phyloP scores from a whole-genome alignment of 2,329 filamentous ascomycete species.

The Fusarium begoniae region DNA sequence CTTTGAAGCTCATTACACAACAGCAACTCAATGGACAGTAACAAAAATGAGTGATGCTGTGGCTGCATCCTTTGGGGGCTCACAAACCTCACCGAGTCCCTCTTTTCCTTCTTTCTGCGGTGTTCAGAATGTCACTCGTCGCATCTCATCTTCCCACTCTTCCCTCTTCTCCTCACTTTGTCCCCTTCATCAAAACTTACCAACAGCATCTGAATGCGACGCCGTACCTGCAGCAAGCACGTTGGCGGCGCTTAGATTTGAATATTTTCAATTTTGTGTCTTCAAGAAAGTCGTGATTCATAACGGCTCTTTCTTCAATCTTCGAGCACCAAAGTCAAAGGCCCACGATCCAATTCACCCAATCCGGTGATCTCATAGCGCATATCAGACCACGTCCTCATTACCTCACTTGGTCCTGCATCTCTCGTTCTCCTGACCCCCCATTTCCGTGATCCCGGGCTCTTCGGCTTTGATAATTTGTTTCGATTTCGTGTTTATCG shows the following conservation, averaged over 20 bases:
- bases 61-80: constrained; percentile 25
- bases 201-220: constrained; percentile 12
- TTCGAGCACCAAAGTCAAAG: background rate
- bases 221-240: constrained; percentile 37
- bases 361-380: constrained; percentile 37
- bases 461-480: constrained; percentile 22
- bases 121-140: constrained; percentile 25
- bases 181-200: constrained; percentile 22
- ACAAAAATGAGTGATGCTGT: constrained; percentile 28
- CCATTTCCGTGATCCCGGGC: constrained; percentile 7
- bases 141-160: constrained; percentile 10
- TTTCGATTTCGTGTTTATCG: constrained; percentile 26
- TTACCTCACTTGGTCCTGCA: constrained; percentile 23
- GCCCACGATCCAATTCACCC: background rate
- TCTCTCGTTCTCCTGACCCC: constrained; percentile 7
- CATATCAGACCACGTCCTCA: constrained; percentile 41
- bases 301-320: background rate
- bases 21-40: constrained; percentile 20
- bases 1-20: constrained; percentile 19
- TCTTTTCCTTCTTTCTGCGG: background rate
- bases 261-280: background rate
- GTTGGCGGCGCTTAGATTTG: constrained; percentile 13
- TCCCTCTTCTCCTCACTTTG: background rate
- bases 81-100: background rate
- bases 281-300: background rate